Evolutionary conservation across 2,329 filamentous ascomycete species (phyloP).

Genomic region (Mollisiaceae sp.): DNA sequence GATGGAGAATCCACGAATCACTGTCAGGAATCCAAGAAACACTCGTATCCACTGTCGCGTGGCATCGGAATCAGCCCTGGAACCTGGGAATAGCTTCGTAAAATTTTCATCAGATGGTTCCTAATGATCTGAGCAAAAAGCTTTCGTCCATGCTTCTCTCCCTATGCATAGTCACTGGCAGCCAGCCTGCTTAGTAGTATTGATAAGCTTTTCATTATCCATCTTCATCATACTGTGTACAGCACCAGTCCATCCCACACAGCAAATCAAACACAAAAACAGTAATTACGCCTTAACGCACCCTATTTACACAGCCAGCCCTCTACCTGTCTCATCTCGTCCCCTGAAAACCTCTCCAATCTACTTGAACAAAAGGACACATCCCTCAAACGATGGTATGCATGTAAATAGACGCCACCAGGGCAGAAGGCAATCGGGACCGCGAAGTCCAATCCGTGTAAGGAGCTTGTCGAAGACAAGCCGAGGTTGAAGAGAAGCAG

Average conservation of each 20-base stretch:
- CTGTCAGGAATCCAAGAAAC: neutral
- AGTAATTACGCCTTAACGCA: slow-evolving; percentile 28
- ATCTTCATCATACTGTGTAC: slow-evolving; percentile 25
- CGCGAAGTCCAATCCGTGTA: slow-evolving; percentile 24
- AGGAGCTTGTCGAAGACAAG: slow-evolving; percentile 9
- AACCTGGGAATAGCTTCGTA: neutral
- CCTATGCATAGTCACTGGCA: neutral
- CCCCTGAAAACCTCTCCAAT: slow-evolving; percentile 14
- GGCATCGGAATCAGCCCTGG: neutral
- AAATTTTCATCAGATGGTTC: neutral
- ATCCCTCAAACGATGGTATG: slow-evolving; percentile 14
- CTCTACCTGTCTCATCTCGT: slow-evolving; percentile 8
- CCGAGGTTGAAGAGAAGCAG: slow-evolving; percentile 17
- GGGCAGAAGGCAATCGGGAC: slow-evolving; percentile 27
- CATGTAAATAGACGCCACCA: slow-evolving; percentile 31
- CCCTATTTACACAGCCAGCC: slow-evolving; percentile 20
- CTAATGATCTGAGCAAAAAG: neutral
- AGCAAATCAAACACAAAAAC: slow-evolving; percentile 20
- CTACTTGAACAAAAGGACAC: slow-evolving; percentile 21
- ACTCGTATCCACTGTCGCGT: slow-evolving; percentile 7
- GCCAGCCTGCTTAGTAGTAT: neutral
- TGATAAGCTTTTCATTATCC: slow-evolving; percentile 27
- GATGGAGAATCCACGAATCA: neutral
- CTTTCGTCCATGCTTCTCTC: neutral
- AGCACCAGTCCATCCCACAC: slow-evolving; percentile 19